A percentile compares a stretch with the other conserved stretches of the same genome.
These are phyloP conservation scores for Fusarium sacchari DNA, from an alignment of 2,329 filamentous ascomycete genomes.

Conservation along the genomic window DNA sequence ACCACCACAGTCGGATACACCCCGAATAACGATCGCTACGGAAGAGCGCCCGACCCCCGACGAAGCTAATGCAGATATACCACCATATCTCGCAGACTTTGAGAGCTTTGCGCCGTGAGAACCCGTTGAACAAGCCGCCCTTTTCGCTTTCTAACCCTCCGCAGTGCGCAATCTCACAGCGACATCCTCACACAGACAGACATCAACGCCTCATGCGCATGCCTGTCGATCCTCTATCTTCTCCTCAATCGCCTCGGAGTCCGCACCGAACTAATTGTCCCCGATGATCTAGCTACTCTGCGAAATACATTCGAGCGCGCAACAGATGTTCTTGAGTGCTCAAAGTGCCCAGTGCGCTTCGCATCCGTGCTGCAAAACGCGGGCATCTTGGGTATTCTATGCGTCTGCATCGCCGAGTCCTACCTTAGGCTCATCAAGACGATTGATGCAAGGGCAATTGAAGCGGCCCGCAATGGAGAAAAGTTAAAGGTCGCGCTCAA, in stretches of 20 bases:
- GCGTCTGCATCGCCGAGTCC: neutral
- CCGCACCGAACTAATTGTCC: neutral
- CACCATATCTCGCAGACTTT: neutral
- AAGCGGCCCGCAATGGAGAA: neutral
- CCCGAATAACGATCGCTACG: neutral
- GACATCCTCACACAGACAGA: constrained; percentile 1
- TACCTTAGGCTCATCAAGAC: constrained; percentile 2
- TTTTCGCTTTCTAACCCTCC: neutral
- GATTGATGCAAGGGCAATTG: neutral
- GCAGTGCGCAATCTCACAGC: neutral
- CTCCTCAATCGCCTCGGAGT: neutral
- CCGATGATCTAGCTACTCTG: neutral
- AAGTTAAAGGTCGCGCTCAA: neutral
- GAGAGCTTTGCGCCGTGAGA: neutral
- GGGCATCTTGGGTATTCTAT: neutral
- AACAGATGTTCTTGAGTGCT: neutral
- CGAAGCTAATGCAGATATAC: neutral
- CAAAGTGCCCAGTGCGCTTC: neutral
- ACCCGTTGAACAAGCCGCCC: too few relatives aligned
- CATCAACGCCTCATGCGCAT: constrained; percentile 7
- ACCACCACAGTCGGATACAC: neutral
- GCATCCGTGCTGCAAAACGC: constrained; percentile 1
- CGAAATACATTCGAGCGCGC: constrained; percentile 1
- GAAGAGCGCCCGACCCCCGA: neutral
- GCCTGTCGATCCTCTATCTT: neutral